Evolutionary conservation across 495 filamentous ascomycete genomes (phyloP).

Genomic region (Aspergillus wentii): DNA sequence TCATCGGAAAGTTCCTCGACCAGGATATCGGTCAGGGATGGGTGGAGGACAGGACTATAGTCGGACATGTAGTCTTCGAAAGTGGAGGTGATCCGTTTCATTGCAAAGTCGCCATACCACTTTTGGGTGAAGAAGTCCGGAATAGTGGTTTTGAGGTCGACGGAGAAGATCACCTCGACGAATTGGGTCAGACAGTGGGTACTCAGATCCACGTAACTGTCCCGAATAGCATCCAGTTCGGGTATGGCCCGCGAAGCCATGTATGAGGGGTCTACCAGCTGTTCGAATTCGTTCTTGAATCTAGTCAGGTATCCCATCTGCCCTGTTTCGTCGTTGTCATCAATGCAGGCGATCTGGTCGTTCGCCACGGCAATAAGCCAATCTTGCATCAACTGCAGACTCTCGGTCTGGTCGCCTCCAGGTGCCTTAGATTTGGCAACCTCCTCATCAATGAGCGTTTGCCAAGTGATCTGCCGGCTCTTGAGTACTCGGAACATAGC

Average conservation of each 20-base stretch:
- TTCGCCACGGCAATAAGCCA: constrained; percentile 97
- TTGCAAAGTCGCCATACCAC: constrained; percentile 79
- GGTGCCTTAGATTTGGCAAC: constrained; percentile 60
- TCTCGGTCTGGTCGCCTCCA: constrained; percentile 61
- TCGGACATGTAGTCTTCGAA: constrained; percentile 92
- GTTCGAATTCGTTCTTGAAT: constrained; percentile 73
- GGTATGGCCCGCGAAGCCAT: constrained; percentile 60
- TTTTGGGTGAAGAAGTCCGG: constrained; percentile 83
- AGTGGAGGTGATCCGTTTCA: constrained; percentile 86
- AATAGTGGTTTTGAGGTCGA: constrained; percentile 78
- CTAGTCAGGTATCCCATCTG: constrained; percentile 71
- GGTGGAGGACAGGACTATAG: constrained; percentile 74
- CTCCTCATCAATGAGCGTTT: constrained; percentile 85
- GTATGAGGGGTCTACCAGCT: constrained; percentile 77
- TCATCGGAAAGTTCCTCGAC: constrained; percentile 89
- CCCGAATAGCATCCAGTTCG: constrained; percentile 69
- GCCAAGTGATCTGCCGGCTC: constrained; percentile 75
- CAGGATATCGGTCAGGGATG: constrained; percentile 78
- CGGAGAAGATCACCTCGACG: constrained; percentile 73
- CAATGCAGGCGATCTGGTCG: constrained; percentile 96
- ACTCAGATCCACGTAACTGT: constrained; percentile 90
- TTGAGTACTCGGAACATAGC: constrained; percentile 87
- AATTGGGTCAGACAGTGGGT: constrained; percentile 87
- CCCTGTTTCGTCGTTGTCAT: constrained; percentile 67
- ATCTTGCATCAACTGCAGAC: constrained; percentile 76